Evolutionary conservation across 495 filamentous ascomycete species (phyloP), one percentile per base, ranked within the genome.

Genomic region (Xylaria castorea): DNA sequence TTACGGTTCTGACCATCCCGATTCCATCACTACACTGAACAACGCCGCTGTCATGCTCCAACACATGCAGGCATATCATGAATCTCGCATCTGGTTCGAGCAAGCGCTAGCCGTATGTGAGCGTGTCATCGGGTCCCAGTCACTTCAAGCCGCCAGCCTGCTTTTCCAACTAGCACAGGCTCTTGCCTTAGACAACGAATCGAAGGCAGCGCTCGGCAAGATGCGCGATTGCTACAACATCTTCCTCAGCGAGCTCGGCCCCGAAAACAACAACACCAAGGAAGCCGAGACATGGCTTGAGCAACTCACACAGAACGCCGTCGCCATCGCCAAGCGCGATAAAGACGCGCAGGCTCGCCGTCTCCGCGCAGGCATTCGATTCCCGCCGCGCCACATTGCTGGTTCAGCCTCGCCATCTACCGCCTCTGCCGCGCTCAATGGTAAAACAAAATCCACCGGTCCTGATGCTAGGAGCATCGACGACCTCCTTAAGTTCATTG

Each of bases 41-140:
- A 99, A 99, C 80, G 94, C 93, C 18, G 97, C 97, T 16, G 96
- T 98, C 36, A 99, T 99, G 97, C 89, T 98, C 61, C 97, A 98
- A 83, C 90, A 92, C 69, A 86, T 97, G 76, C 95, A 97, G 85
- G 89, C 92, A 60, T 99, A 95, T 86, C 89, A 92, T 72, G 94
- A 97, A 81, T 98, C 95, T 18, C 92, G 95, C 68, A 86, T 92
- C 73, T 99, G 97, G 97, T 98, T 99, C 80, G 95, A 98, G 83
- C 92, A 92, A 65, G 95, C 94, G 16, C 90, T 98, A 44, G 84
- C 87, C 27, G 89, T 97, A 44, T 97, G 94, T 81, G 93, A 98
- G 82, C 86, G 91, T 58, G 88, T 97, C 25, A 97, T 94, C 71
- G 95, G 96, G 76, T 90, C 91, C 80, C 85, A 93, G 58, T 95